A percentile compares a stretch with the other conserved stretches of the same genome.
phyloP scores from a whole-genome alignment of 2,329 filamentous ascomycete genomes.

The Fusarium annulatum region DNA sequence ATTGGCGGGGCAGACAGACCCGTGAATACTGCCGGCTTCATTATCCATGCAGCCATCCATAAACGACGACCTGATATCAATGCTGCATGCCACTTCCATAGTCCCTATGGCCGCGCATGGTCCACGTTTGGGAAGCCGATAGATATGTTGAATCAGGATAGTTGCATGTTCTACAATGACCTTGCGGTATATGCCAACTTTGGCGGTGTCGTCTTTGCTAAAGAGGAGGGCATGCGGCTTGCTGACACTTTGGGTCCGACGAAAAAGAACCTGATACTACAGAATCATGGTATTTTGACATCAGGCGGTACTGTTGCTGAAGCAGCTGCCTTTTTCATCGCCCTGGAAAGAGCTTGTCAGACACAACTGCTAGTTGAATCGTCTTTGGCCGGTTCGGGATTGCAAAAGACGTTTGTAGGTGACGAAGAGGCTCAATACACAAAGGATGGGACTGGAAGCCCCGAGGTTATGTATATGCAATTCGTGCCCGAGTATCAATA shows the following conservation, averaged over 20 bases:
- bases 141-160: neutral
- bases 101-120: neutral
- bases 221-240: neutral
- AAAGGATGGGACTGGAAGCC: neutral
- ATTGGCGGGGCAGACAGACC: neutral
- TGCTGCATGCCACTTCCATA: neutral
- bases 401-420: neutral
- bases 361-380: neutral
- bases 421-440: neutral
- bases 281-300: neutral
- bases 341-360: neutral
- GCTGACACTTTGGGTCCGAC: neutral
- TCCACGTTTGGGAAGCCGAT: neutral
- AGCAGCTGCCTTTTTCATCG: neutral
- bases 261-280: neutral
- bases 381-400: fast-evolving
- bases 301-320: neutral
- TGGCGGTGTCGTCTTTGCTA: neutral
- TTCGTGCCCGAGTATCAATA: neutral
- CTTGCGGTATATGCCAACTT: neutral
- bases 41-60: neutral
- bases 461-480: neutral
- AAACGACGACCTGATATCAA: neutral
- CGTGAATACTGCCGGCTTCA: neutral
- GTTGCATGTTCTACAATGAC: neutral